These are phyloP conservation scores for Xylaria sp. DNA, from an alignment of 2,329 filamentous ascomycete genomes.

Conservation along the genomic window DNA sequence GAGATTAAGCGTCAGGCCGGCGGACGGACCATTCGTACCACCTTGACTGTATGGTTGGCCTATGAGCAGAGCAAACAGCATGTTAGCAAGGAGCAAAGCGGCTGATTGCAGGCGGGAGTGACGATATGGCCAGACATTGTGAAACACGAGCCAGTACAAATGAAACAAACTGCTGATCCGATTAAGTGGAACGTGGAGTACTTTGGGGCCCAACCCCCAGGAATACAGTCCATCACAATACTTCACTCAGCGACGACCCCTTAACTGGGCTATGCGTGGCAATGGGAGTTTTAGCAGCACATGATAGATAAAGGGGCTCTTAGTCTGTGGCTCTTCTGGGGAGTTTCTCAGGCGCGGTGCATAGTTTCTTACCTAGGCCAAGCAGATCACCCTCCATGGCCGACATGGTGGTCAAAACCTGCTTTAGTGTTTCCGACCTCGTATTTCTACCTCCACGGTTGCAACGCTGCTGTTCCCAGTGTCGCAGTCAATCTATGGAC, in stretches of 20 bases:
- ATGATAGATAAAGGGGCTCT: constrained; percentile 28
- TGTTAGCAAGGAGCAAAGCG: constrained; percentile 45
- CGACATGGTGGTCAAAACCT: constrained; percentile 36
- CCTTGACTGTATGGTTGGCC: constrained; percentile 53
- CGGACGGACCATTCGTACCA: constrained; percentile 49
- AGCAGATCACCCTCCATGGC: constrained; percentile 39
- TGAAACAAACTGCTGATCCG: constrained; percentile 56
- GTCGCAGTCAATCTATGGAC: constrained; percentile 29
- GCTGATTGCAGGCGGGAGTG: constrained; percentile 55
- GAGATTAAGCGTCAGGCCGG: constrained; percentile 71
- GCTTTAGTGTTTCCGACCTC: constrained; percentile 28
- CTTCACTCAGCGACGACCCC: constrained; percentile 17
- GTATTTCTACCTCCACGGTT: constrained; percentile 30
- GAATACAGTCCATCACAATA: constrained; percentile 9
- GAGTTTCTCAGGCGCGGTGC: constrained; percentile 14
- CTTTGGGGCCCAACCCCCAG: constrained; percentile 27
- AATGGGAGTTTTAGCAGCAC: background rate
- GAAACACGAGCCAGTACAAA: constrained; percentile 60
- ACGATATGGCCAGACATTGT: constrained; percentile 56
- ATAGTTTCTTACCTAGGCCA: constrained; percentile 39
- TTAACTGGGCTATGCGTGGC: constrained; percentile 16
- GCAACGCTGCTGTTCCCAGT: constrained; percentile 30
- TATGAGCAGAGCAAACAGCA: constrained; percentile 48
- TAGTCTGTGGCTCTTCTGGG: constrained; percentile 13
- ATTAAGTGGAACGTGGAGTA: constrained; percentile 51